phyloP scores from a whole-genome alignment of 2,329 filamentous ascomycete species.

The Fusarium pseudograminearum region DNA sequence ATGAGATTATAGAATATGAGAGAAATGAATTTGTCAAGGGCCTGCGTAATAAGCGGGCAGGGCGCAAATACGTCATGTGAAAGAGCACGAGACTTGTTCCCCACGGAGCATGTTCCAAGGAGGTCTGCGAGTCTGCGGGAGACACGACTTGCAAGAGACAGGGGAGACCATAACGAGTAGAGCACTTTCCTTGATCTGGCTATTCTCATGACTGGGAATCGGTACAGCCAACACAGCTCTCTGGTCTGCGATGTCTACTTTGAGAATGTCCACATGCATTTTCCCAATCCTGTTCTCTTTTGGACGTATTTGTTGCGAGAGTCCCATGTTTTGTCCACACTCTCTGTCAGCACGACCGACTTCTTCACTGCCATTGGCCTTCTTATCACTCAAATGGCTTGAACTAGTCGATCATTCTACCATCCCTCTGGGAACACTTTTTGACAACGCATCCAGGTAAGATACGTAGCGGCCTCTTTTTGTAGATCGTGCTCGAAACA shows the following conservation, averaged over 20 bases:
- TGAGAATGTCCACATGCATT: background rate
- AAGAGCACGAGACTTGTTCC: conserved; percentile 11
- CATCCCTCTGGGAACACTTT: conserved; percentile 16
- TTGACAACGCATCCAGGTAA: conserved; percentile 27
- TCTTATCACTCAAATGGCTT: background rate
- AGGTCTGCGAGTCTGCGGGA: background rate
- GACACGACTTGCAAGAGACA: background rate
- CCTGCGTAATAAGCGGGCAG: conserved; percentile 21
- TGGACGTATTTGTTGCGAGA: background rate
- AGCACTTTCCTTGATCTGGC: background rate
- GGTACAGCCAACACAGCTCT: background rate
- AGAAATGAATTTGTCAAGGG: conserved; percentile 27
- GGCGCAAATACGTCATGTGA: conserved; percentile 41
- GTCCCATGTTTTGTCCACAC: conserved; percentile 3
- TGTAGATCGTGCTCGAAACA: conserved; percentile 9
- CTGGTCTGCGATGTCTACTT: background rate
- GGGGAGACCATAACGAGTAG: background rate
- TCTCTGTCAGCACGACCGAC: background rate
- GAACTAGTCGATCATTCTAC: conserved; percentile 28
- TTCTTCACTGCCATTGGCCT: conserved; percentile 21
- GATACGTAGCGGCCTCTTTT: conserved; percentile 4
- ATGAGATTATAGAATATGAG: background rate
- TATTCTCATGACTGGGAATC: background rate
- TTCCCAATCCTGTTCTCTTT: background rate
- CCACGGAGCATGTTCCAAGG: background rate